A percentile compares a stretch with the other conserved stretches of the same genome.
These are phyloP conservation scores for Phellopilus nigrolimitatus DNA, from an alignment of 1,284 basidiomycete genomes.

Conservation along the genomic window DNA sequence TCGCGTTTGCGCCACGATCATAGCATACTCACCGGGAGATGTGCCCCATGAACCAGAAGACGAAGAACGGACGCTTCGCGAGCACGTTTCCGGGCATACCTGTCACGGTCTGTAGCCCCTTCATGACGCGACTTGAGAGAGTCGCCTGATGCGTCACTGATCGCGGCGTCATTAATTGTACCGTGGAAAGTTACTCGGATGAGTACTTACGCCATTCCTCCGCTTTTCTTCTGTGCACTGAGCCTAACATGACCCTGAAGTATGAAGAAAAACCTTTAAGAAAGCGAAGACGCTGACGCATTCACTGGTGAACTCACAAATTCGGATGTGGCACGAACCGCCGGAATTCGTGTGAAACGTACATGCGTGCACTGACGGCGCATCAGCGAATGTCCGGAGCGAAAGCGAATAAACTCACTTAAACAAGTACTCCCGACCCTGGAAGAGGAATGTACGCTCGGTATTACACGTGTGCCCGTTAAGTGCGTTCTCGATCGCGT, in stretches of 20 bases:
- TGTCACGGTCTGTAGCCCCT: constrained; percentile 57
- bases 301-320: constrained; percentile 39
- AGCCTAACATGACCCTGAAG: constrained; percentile 42
- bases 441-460: constrained; percentile 62
- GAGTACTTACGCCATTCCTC: constrained; percentile 67
- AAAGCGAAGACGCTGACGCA: background rate
- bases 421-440: constrained; percentile 70
- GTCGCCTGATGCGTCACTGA: constrained; percentile 59
- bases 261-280: background rate
- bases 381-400: no score
- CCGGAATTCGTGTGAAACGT: constrained; percentile 64
- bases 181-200: constrained; percentile 11
- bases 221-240: constrained; percentile 56
- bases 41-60: constrained; percentile 77
- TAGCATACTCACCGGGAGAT: no score
- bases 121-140: constrained; percentile 56
- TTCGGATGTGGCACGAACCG: constrained; percentile 57
- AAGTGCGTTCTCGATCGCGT: constrained; percentile 57
- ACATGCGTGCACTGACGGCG: constrained; percentile 69
- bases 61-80: constrained; percentile 58
- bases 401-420: no score
- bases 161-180: constrained; percentile 14
- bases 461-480: constrained; percentile 60
- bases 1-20: no score
- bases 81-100: constrained; percentile 52